phyloP scores from a whole-genome alignment of 2,329 filamentous ascomycete species.

The Microsporum audouinii region DNA sequence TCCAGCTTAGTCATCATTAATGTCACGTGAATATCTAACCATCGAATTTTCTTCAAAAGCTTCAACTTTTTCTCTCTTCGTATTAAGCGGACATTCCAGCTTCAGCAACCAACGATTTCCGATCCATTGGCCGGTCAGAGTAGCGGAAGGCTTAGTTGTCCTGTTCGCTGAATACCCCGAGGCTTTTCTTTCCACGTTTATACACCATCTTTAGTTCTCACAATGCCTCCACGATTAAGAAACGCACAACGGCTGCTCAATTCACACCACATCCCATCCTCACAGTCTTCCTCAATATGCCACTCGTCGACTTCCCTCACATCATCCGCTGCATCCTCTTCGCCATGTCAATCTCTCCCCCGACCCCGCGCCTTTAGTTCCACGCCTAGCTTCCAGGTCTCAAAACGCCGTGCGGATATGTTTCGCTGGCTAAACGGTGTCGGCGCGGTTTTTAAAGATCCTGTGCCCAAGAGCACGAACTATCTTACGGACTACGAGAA shows the following conservation, averaged over 20 bases:
- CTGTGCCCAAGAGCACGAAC: slow-evolving; percentile 42
- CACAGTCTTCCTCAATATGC: slow-evolving; percentile 22
- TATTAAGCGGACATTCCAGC: neutral
- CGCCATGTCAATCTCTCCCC: slow-evolving; percentile 9
- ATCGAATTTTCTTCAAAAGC: neutral
- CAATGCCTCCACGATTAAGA: slow-evolving; percentile 33
- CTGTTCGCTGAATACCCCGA: neutral
- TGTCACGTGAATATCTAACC: neutral
- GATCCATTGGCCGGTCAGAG: neutral
- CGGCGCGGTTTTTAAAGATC: slow-evolving; percentile 39
- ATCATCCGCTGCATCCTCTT: slow-evolving; percentile 12
- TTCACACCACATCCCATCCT: slow-evolving; percentile 14
- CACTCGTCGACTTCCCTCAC: neutral
- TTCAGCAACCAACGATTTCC: neutral
- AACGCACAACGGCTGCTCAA: slow-evolving; percentile 24
- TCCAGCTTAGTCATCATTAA: neutral
- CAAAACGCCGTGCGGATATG: slow-evolving; percentile 28
- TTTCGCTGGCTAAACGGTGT: slow-evolving; percentile 45
- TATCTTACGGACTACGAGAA: slow-evolving; percentile 45
- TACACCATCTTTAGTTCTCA: slow-evolving; percentile 8
- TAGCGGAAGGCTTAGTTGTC: neutral
- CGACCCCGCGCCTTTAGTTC: slow-evolving; percentile 8
- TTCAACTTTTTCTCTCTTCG: neutral
- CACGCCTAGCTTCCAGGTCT: slow-evolving; percentile 21
- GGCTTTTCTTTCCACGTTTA: neutral